A percentile compares a stretch with the other conserved stretches of the same genome.
Evolutionary conservation across 768 basidiomycete species (phyloP).

Genomic region (Termitomyces sp.): DNA sequence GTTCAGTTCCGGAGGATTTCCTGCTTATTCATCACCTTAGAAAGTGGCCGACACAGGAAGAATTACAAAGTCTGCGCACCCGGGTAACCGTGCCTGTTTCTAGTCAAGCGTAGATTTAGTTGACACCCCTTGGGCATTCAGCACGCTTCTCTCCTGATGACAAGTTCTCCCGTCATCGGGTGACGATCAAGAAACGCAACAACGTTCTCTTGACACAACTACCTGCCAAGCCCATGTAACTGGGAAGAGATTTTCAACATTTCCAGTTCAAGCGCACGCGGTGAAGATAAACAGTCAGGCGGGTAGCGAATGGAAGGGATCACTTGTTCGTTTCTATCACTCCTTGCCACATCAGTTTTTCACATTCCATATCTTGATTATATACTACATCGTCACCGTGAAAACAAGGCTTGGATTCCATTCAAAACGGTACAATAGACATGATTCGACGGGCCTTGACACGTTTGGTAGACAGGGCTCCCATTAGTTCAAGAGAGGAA

Average conservation of each 20-base stretch:
- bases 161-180: conserved; percentile 97
- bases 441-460: background rate
- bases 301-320: background rate
- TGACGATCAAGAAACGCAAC: conserved; percentile 93
- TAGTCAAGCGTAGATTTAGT: conserved; percentile 1
- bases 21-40: conserved; percentile 33
- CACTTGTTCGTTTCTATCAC: conserved; percentile 6
- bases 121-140: conserved; percentile 24
- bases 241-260: background rate
- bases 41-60: conserved; percentile 80
- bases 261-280: background rate
- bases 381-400: background rate
- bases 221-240: conserved; percentile 82
- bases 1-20: background rate
- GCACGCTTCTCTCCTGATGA: conserved; percentile 99
- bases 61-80: conserved; percentile 94
- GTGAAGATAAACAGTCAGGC: background rate
- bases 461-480: background rate
- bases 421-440: too few relatives aligned
- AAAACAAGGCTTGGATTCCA: background rate
- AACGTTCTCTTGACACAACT: conserved; percentile 86
- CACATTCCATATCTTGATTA: background rate
- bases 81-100: conserved; percentile 52
- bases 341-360: background rate
- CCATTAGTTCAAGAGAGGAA: background rate